phyloP scores from a whole-genome alignment of 2,329 filamentous ascomycete genomes.

The Colletotrichum neosansevieriae region DNA sequence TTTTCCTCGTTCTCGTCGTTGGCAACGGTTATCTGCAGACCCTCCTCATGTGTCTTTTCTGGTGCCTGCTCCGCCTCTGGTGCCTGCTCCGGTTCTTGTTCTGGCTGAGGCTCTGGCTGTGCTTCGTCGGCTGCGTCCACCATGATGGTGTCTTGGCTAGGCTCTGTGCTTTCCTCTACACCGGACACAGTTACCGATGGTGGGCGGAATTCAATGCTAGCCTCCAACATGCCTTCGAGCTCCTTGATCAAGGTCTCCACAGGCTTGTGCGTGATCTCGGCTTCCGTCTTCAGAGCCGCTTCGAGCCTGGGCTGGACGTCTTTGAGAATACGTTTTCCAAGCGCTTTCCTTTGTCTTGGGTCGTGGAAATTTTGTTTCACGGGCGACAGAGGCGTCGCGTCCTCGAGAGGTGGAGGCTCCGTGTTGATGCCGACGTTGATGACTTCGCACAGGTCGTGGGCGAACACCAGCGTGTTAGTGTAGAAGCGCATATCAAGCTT shows the following conservation, averaged over 20 bases:
- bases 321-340: slow-evolving; percentile 92
- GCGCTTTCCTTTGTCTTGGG: slow-evolving; percentile 82
- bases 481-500: slow-evolving; percentile 69
- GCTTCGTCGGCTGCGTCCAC: slow-evolving; percentile 55
- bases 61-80: slow-evolving; percentile 41
- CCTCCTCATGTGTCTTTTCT: background rate
- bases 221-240: slow-evolving; percentile 79
- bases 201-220: slow-evolving; percentile 70
- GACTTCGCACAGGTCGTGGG: slow-evolving; percentile 66
- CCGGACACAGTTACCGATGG: slow-evolving; percentile 49
- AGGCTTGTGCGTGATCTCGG: slow-evolving; percentile 79
- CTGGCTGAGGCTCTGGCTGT: slow-evolving; percentile 43
- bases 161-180: slow-evolving; percentile 55
- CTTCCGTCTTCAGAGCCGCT: slow-evolving; percentile 81
- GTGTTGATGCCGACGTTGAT: slow-evolving; percentile 66
- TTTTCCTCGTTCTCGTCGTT: slow-evolving; percentile 44
- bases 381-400: slow-evolving; percentile 56
- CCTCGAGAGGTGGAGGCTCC: slow-evolving; percentile 47
- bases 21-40: slow-evolving; percentile 57
- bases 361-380: slow-evolving; percentile 70
- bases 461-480: slow-evolving; percentile 68
- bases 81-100: slow-evolving; percentile 45
- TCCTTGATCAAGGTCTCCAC: slow-evolving; percentile 78
- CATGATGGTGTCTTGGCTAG: slow-evolving; percentile 63
- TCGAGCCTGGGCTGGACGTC: slow-evolving; percentile 83